Evolutionary conservation across 129 eudicot genomes (phyloP).

Genomic region (Artemisia tridentata): DNA sequence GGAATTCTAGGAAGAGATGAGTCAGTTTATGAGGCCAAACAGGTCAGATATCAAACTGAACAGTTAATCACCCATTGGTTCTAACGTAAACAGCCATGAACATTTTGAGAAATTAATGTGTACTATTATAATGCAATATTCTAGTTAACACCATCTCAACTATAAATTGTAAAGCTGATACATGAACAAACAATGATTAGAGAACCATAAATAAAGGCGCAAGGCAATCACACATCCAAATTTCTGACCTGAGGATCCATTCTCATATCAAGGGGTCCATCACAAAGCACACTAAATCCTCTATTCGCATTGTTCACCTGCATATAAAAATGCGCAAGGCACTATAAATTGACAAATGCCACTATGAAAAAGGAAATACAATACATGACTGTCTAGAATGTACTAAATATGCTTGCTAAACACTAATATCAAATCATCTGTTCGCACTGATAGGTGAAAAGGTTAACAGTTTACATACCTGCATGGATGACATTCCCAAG

Average conservation of each 20-base stretch:
- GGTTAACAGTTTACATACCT: conserved; percentile 42
- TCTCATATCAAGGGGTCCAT: conserved; percentile 98
- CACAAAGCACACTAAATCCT: conserved; percentile 83
- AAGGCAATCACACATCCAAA: not conserved
- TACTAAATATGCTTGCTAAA: not conserved
- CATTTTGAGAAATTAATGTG: not conserved
- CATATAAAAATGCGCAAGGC: not conserved
- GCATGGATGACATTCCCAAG: conserved; percentile 99
- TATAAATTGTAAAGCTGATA: not conserved
- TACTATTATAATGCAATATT: not conserved
- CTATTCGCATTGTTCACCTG: conserved; percentile 90
- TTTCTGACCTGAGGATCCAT: conserved; percentile 86
- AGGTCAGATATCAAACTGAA: not conserved
- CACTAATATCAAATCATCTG: not conserved
- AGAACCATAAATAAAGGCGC: not conserved
- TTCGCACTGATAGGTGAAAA: not conserved
- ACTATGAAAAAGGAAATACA: not conserved
- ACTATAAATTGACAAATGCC: not conserved
- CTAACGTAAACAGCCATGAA: not conserved
- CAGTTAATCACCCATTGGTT: not conserved
- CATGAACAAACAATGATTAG: not conserved
- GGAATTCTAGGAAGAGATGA: not conserved
- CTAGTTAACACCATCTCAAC: not conserved
- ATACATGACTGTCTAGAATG: not conserved
- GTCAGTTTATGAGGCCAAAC: not conserved